phyloP scores from a whole-genome alignment of 2,329 filamentous ascomycete genomes.

The Phialophora tarda region DNA sequence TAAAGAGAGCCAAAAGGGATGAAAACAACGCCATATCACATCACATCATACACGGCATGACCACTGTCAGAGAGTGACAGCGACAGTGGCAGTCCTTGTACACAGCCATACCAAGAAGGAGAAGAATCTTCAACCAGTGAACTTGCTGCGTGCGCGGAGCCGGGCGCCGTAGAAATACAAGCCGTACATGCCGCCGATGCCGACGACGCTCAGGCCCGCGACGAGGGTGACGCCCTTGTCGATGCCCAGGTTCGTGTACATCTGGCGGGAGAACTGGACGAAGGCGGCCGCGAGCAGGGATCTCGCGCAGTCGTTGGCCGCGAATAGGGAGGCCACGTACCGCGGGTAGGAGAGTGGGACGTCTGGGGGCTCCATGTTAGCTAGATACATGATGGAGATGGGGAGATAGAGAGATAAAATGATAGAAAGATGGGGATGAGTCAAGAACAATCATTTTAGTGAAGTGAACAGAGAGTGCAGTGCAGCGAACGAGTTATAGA shows the following conservation, averaged over 20 bases:
- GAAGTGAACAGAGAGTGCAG: neutral
- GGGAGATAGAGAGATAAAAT: neutral
- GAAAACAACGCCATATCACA: neutral
- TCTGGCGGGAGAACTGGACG: conserved; percentile 46
- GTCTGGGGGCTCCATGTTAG: neutral
- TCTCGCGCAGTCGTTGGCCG: conserved; percentile 41
- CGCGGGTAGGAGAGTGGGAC: conserved; percentile 38
- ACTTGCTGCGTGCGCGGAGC: conserved; percentile 31
- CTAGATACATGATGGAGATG: neutral
- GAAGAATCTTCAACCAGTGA: conserved; percentile 28
- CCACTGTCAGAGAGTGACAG: too few species aligned
- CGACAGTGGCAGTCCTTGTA: too few species aligned
- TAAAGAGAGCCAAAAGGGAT: neutral
- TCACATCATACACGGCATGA: neutral
- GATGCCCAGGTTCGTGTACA: conserved; percentile 46
- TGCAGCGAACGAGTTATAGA: neutral
- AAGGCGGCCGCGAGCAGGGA: conserved; percentile 43
- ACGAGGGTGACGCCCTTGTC: conserved; percentile 42
- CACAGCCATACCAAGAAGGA: neutral
- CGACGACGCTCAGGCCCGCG: conserved; percentile 45
- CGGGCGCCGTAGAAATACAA: conserved; percentile 27
- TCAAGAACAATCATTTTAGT: too few species aligned
- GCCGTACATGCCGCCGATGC: conserved; percentile 32
- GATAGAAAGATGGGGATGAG: too few species aligned
- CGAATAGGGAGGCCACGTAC: conserved; percentile 40